Evolutionary conservation across 257 asterid genomes (phyloP).

Genomic region (Ajuga chamaepitys): DNA sequence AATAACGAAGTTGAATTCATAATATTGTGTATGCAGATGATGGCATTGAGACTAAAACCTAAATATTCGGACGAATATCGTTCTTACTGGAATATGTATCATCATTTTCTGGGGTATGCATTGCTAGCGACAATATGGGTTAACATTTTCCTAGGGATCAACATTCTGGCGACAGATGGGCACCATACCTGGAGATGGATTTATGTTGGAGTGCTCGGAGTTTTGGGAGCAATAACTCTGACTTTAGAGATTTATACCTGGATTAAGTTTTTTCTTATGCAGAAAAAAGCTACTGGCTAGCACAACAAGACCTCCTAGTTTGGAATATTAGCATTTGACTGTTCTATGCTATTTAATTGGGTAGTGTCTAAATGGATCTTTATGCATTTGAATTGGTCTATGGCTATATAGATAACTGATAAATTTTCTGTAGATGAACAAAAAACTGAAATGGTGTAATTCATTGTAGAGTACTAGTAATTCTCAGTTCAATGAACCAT

Average conservation of each 20-base stretch:
- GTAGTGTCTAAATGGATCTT: no score
- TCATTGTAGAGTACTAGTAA: no score
- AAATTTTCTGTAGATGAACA: no score
- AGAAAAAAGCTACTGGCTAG: no score
- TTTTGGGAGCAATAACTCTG: slow-evolving; percentile 17
- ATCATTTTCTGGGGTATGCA: slow-evolving; percentile 43
- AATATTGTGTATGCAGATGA: slow-evolving; percentile 22
- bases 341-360: no score
- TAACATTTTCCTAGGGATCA: slow-evolving; percentile 42
- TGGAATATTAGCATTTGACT: no score
- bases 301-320: no score
- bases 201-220: slow-evolving; percentile 25
- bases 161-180: slow-evolving; percentile 10
- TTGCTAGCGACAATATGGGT: slow-evolving; percentile 24
- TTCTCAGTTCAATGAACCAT: no score
- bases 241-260: slow-evolving; percentile 30
- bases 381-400: no score
- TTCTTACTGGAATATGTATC: slow-evolving; percentile 53
- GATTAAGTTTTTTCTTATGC: slow-evolving; percentile 21
- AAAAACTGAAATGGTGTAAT: no score
- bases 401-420: no score
- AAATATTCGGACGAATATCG: slow-evolving; percentile 12
- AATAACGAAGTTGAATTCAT: neutral
- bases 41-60: slow-evolving; percentile 42
- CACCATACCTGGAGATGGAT: slow-evolving; percentile 30